Percentiles rank a stretch among this genome's conserved stretches.
Evolutionary conservation across 2,329 filamentous ascomycete genomes (phyloP).

Genomic region (Xylaria digitata): DNA sequence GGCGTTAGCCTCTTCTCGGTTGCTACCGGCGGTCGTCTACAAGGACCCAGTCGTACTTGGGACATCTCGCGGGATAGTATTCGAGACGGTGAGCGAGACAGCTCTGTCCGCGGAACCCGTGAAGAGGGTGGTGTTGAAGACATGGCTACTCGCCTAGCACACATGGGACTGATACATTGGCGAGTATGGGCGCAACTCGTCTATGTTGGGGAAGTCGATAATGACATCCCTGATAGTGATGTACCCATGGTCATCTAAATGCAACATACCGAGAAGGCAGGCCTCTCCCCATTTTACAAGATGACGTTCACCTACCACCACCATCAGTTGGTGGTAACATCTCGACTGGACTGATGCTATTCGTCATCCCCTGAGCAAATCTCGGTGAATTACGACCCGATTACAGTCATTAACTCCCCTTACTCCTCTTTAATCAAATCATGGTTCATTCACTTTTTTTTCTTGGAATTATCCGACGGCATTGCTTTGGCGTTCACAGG

Average conservation of each 20-base stretch:
- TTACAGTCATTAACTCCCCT: slow-evolving; percentile 16
- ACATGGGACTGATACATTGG: slow-evolving; percentile 89
- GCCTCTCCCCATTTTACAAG: background rate
- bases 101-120: slow-evolving; percentile 55
- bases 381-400: slow-evolving; percentile 6
- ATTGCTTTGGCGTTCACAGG: slow-evolving; percentile 38
- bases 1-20: slow-evolving; percentile 66
- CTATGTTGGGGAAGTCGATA: slow-evolving; percentile 62
- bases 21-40: slow-evolving; percentile 63
- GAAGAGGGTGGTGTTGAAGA: slow-evolving; percentile 70
- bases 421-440: slow-evolving; percentile 36
- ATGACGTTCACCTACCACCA: slow-evolving; percentile 1
- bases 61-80: slow-evolving; percentile 48
- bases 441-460: slow-evolving; percentile 18
- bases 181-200: slow-evolving; percentile 84
- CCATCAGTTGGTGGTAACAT: background rate
- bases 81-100: slow-evolving; percentile 48
- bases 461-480: slow-evolving; percentile 21
- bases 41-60: slow-evolving; percentile 52
- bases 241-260: slow-evolving; percentile 44
- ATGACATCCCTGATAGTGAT: slow-evolving; percentile 41
- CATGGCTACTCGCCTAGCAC: slow-evolving; percentile 81
- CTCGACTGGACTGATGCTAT: background rate
- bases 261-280: slow-evolving; percentile 3
- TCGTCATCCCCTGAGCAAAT: slow-evolving; percentile 7